Conservation (phyloP, 768 basidiomycete species). For the Stropharia rugosoannulata region DNA sequence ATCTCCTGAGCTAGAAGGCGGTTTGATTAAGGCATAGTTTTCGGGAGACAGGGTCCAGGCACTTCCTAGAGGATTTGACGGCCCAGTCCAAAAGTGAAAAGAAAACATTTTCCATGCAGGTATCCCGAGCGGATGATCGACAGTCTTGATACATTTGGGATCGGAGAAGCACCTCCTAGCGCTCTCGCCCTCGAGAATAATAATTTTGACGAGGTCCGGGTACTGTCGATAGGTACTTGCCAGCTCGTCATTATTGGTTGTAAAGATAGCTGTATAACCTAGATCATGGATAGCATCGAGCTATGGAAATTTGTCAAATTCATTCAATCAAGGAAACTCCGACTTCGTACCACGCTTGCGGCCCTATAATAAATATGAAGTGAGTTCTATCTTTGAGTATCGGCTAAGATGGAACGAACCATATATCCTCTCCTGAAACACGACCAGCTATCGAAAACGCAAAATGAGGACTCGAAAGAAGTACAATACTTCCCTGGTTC, state of each 20-base stretch:
- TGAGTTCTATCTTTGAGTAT: neutral
- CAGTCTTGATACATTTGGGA: neutral
- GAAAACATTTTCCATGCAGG: constrained; percentile 8
- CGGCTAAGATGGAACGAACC: neutral
- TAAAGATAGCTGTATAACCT: constrained; percentile 1
- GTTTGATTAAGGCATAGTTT: neutral
- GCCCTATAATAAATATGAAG: neutral
- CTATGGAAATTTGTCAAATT: neutral
- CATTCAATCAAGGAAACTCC: neutral
- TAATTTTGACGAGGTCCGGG: constrained; percentile 5
- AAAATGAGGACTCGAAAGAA: constrained; percentile 3
- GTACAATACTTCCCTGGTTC: constrained; percentile 1
- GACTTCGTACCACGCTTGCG: neutral
- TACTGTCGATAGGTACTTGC: constrained; percentile 1
- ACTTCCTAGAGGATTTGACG: neutral
- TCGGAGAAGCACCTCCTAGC: neutral
- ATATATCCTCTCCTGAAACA: constrained; percentile 7
- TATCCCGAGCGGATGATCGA: constrained; percentile 1
- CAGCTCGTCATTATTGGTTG: constrained; percentile 4
- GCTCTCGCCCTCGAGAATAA: neutral
- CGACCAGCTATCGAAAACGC: constrained; percentile 1
- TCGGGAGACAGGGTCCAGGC: constrained; percentile 4
- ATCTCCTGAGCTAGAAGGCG: neutral
- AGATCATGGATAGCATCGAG: constrained; percentile 2
- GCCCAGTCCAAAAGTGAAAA: constrained; percentile 2